Percentiles rank a stretch among this genome's conserved stretches.
Evolutionary conservation across 805 yeast genomes (phyloP).

Genomic region (Scheffersomyces ergatensis): DNA sequence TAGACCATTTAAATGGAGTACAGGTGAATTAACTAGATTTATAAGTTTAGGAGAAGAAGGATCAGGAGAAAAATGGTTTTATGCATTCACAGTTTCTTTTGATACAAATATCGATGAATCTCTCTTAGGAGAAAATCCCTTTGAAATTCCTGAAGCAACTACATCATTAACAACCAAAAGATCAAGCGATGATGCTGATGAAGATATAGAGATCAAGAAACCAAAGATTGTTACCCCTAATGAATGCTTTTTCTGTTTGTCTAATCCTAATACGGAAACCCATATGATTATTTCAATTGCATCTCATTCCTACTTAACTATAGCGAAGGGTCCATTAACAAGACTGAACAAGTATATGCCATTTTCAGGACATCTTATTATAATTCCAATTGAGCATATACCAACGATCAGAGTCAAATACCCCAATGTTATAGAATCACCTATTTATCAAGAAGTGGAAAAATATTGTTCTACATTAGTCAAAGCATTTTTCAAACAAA

Average conservation of each 20-base stretch:
- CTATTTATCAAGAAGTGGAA: constrained; percentile 39
- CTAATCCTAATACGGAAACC: constrained; percentile 72
- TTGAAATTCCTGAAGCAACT: constrained; percentile 4
- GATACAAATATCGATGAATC: constrained; percentile 7
- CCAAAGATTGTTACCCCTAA: constrained; percentile 50
- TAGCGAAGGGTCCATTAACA: constrained; percentile 85
- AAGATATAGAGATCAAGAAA: constrained; percentile 14
- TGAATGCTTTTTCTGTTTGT: constrained; percentile 78
- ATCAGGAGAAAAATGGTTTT: constrained; percentile 60
- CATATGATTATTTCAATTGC: constrained; percentile 83
- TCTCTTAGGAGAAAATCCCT: constrained; percentile 23
- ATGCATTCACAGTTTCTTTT: constrained; percentile 52
- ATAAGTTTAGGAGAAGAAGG: constrained; percentile 64
- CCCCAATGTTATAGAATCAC: constrained; percentile 25
- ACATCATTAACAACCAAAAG: constrained; percentile 5
- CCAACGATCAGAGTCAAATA: constrained; percentile 32
- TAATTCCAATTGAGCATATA: constrained; percentile 75
- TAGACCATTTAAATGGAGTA: constrained; percentile 57
- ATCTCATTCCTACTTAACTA: constrained; percentile 60
- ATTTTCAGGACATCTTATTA: constrained; percentile 79
- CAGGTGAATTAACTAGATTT: constrained; percentile 52
- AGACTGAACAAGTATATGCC: constrained; percentile 43
- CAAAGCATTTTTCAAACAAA: constrained; percentile 41
- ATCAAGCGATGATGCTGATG: constrained; percentile 6
- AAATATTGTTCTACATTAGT: constrained; percentile 48